Conservation (phyloP, 2,329 filamentous ascomycete genomes). For the Trichoderma afroharzianum region DNA sequence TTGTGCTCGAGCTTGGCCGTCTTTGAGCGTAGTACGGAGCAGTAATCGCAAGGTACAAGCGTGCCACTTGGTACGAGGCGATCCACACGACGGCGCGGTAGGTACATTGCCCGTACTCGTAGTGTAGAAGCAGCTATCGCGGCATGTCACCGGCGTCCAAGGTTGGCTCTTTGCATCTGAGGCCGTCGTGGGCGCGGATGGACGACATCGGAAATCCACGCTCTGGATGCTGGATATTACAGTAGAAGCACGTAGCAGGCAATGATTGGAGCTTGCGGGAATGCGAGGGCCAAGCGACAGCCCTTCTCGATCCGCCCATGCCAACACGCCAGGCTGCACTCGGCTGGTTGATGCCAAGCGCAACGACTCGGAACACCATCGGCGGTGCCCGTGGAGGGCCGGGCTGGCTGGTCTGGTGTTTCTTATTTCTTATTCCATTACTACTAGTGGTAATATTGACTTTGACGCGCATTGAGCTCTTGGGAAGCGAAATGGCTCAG, state of each 20-base stretch:
- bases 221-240: background rate
- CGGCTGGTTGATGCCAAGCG: slow-evolving; percentile 9
- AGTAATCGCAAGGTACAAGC: background rate
- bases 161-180: background rate
- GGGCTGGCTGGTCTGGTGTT: background rate
- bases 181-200: background rate
- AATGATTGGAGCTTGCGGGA: background rate
- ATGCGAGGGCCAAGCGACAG: background rate
- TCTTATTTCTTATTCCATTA: too few relatives aligned
- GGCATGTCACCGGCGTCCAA: background rate
- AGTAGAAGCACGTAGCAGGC: background rate
- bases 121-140: background rate
- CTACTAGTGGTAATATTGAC: background rate
- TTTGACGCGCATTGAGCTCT: background rate
- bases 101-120: background rate
- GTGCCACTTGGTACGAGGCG: background rate
- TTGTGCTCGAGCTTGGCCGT: background rate
- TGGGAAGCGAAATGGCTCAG: slow-evolving; percentile 7
- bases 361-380: background rate
- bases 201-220: slow-evolving; percentile 5
- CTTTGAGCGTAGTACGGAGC: background rate
- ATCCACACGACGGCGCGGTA: background rate
- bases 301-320: background rate
- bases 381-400: background rate
- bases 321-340: background rate